These are phyloP conservation scores for Russula sp. DNA, from an alignment of 768 basidiomycete genomes.

Conservation along the genomic window DNA sequence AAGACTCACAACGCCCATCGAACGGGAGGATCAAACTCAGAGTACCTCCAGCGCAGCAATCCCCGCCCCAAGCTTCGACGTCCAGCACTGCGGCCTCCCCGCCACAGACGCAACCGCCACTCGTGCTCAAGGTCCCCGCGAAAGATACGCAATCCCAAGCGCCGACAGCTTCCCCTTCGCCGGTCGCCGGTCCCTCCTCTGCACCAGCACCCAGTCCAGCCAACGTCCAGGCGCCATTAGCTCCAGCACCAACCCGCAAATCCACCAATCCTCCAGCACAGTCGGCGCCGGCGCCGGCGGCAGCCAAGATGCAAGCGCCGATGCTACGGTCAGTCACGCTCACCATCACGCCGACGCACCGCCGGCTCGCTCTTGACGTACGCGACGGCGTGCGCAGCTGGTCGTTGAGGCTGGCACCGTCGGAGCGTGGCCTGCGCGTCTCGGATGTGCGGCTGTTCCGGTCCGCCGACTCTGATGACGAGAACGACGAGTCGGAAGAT, in stretches of 20 bases:
- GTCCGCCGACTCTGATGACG: constrained; percentile 57
- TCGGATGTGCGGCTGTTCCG: constrained; percentile 48
- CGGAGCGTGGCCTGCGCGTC: constrained; percentile 53
- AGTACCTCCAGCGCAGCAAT: constrained; percentile 42
- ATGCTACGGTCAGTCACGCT: constrained; percentile 26
- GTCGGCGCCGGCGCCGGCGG: constrained; percentile 9
- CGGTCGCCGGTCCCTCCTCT: constrained; percentile 23
- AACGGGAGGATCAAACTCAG: constrained; percentile 64
- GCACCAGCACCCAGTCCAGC: constrained; percentile 10
- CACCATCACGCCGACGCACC: constrained; percentile 44
- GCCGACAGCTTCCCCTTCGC: constrained; percentile 25
- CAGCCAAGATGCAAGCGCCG: constrained; percentile 21
- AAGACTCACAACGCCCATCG: constrained; percentile 40
- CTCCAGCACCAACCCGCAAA: constrained; percentile 22
- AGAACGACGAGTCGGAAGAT: constrained; percentile 49
- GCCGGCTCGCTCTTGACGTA: constrained; percentile 54
- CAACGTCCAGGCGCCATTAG: constrained; percentile 18
- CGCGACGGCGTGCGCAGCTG: constrained; percentile 69
- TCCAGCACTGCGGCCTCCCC: constrained; percentile 26
- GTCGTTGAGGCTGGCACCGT: constrained; percentile 55
- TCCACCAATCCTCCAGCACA: constrained; percentile 4
- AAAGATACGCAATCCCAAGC: constrained; percentile 6
- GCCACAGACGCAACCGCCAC: constrained; percentile 26
- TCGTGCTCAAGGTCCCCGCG: constrained; percentile 23
- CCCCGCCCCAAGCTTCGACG: constrained; percentile 26